phyloP scores from a whole-genome alignment of 2,329 filamentous ascomycete genomes.

The Cytospora mali region DNA sequence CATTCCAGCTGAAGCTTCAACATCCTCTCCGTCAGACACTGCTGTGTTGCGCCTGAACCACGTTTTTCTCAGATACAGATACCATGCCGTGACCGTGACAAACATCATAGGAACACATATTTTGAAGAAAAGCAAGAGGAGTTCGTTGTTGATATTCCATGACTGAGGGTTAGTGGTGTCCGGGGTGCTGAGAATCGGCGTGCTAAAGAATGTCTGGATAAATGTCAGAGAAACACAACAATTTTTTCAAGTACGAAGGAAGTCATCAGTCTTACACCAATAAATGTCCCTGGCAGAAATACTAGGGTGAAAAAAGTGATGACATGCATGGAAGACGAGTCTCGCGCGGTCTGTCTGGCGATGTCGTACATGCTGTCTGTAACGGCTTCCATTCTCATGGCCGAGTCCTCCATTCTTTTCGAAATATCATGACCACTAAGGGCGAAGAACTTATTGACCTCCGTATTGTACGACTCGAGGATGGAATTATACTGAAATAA shows the following conservation, averaged over 20 bases:
- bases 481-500: slow-evolving; percentile 3
- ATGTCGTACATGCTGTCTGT: slow-evolving; percentile 47
- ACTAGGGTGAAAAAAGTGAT: slow-evolving; percentile 38
- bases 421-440: slow-evolving; percentile 1
- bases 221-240: slow-evolving; percentile 11
- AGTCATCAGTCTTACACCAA: slow-evolving; percentile 28
- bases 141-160: background rate
- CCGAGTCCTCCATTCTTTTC: slow-evolving; percentile 6
- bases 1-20: too few species aligned
- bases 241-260: slow-evolving; percentile 3
- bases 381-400: slow-evolving; percentile 7
- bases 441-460: slow-evolving; percentile 8
- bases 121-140: background rate
- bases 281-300: slow-evolving; percentile 37
- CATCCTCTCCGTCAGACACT: background rate
- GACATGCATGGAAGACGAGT: slow-evolving; percentile 38
- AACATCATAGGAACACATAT: slow-evolving; percentile 15
- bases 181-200: background rate
- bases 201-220: slow-evolving; percentile 24
- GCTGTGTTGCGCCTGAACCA: background rate
- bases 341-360: slow-evolving; percentile 52
- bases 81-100: background rate
- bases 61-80: background rate
- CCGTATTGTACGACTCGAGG: slow-evolving; percentile 14
- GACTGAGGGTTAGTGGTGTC: background rate